These are phyloP conservation scores for Penstemon barbatus DNA, from an alignment of 257 asterid genomes.

Conservation along the genomic window DNA sequence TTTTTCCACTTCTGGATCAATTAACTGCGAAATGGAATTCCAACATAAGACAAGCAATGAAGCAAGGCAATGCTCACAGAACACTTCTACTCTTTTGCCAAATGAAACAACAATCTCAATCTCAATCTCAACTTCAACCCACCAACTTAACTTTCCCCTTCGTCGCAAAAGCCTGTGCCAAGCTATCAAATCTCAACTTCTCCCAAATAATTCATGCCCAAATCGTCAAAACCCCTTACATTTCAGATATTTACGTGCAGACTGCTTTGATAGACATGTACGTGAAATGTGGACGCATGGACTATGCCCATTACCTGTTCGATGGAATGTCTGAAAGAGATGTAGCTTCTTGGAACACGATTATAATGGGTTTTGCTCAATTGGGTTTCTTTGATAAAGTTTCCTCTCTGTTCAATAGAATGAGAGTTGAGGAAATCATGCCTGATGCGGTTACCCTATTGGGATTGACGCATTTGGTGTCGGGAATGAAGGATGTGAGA, in stretches of 20 bases:
- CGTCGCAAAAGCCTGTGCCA: slow-evolving; percentile 68
- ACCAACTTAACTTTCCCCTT: slow-evolving; percentile 58
- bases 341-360: slow-evolving; percentile 66
- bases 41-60: slow-evolving; percentile 47
- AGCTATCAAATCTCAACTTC: slow-evolving; percentile 38
- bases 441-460: slow-evolving; percentile 44
- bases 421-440: slow-evolving; percentile 40
- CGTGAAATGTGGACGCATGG: slow-evolving; percentile 48
- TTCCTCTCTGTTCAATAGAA: slow-evolving; percentile 34
- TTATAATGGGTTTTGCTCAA: slow-evolving; percentile 48
- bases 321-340: slow-evolving; percentile 68
- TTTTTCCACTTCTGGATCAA: slow-evolving; percentile 21
- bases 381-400: slow-evolving; percentile 41
- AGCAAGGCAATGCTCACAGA: slow-evolving; percentile 35
- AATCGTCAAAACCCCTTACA: slow-evolving; percentile 40
- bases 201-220: slow-evolving; percentile 48
- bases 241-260: slow-evolving; percentile 49
- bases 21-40: slow-evolving; percentile 43
- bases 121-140: slow-evolving; percentile 30
- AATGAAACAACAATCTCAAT: slow-evolving; percentile 37
- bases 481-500: slow-evolving; percentile 34
- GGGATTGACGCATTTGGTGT: slow-evolving; percentile 56
- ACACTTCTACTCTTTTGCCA: slow-evolving; percentile 57
- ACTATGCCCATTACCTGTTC: slow-evolving; percentile 50
- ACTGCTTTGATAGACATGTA: slow-evolving; percentile 64